These are phyloP conservation scores for Exophiala sp. DNA, from an alignment of 2,329 filamentous ascomycete species.

Conservation along the genomic window DNA sequence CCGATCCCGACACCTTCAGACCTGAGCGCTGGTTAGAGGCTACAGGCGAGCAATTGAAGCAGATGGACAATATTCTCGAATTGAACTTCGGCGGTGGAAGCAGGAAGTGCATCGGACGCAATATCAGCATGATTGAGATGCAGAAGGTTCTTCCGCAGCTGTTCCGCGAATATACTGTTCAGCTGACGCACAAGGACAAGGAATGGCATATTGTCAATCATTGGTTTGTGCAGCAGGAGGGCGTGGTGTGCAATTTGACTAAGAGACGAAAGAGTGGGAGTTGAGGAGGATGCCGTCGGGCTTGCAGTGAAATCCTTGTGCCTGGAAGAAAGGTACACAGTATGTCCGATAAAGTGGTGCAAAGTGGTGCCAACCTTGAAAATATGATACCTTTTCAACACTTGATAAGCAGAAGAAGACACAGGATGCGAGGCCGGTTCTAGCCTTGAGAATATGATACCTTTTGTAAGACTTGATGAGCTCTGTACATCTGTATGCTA, in stretches of 20 bases:
- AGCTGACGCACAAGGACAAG: conserved; percentile 21
- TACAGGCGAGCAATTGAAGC: conserved; percentile 25
- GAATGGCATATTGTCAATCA: conserved; percentile 27
- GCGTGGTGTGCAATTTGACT: conserved; percentile 20
- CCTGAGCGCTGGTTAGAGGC: conserved; percentile 33
- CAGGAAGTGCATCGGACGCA: conserved; percentile 37
- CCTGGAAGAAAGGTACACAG: no score
- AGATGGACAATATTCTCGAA: conserved; percentile 35
- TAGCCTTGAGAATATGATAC: no score
- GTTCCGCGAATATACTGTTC: conserved; percentile 18
- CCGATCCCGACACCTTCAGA: conserved; percentile 25
- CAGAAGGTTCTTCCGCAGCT: conserved; percentile 29
- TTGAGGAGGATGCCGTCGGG: no score
- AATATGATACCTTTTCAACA: no score
- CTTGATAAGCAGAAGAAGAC: no score
- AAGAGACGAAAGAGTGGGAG: conserved; percentile 6
- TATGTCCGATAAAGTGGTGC: no score
- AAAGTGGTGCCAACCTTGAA: no score
- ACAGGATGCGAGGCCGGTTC: no score
- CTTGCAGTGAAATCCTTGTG: no score
- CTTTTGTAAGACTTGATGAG: no score
- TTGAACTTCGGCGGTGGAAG: conserved; percentile 47
- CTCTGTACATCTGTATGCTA: no score
- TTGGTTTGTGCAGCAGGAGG: conserved; percentile 27
- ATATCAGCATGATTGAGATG: conserved; percentile 26